phyloP scores from a whole-genome alignment of 1,284 basidiomycete species.

The Cryptococcus sp. region DNA sequence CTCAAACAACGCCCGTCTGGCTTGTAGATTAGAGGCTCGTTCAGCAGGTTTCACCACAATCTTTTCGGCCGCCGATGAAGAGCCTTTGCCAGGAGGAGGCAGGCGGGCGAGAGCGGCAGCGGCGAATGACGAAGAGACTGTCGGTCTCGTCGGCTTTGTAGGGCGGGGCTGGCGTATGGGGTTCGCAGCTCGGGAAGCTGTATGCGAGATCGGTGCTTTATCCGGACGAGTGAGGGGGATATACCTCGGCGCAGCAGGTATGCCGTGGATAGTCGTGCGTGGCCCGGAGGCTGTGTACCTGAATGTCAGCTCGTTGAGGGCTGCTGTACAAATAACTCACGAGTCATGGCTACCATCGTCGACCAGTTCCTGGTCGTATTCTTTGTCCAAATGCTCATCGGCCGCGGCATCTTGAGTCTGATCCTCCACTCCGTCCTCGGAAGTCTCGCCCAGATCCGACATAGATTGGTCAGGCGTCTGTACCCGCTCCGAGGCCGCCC shows the following conservation, averaged over 20 bases:
- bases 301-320: no score
- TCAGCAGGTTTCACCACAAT: slow-evolving; percentile 20
- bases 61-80: slow-evolving; percentile 11
- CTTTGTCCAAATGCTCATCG: no score
- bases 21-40: slow-evolving; percentile 22
- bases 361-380: no score
- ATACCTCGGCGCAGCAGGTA: slow-evolving; percentile 1
- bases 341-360: no score
- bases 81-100: slow-evolving; percentile 24
- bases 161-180: background rate
- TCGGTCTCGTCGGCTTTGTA: background rate
- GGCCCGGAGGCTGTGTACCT: no score
- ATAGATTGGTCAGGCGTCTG: no score
- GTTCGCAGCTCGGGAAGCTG: background rate
- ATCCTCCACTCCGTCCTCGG: no score
- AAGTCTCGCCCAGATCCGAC: no score
- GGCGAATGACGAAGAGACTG: slow-evolving; percentile 13
- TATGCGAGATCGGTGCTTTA: background rate
- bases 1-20: slow-evolving; percentile 27
- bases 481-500: no score
- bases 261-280: background rate
- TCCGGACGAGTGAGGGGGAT: background rate
- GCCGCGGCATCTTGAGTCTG: no score
- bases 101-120: slow-evolving; percentile 26
- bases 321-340: no score